phyloP scores from a whole-genome alignment of 2,329 filamentous ascomycete species.

The Trichoderma sp. region DNA sequence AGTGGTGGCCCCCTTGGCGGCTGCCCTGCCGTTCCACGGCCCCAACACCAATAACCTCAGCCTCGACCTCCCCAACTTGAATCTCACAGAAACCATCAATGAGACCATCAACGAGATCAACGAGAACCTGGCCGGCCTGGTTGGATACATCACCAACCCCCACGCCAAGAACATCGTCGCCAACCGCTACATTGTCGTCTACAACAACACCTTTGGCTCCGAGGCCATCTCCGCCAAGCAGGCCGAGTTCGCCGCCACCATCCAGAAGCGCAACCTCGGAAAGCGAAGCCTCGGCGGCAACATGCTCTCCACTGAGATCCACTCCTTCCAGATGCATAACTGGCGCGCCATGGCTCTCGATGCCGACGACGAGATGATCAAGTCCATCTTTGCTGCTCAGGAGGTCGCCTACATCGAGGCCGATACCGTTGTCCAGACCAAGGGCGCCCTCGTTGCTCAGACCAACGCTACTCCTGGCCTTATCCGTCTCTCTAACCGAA shows the following conservation, averaged over 20 bases:
- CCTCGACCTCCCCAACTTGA: constrained; percentile 4
- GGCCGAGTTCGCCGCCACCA: constrained; percentile 50
- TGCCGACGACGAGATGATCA: constrained; percentile 54
- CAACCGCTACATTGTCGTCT: constrained; percentile 67
- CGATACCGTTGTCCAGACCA: constrained; percentile 53
- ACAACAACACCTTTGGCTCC: constrained; percentile 57
- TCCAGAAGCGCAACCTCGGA: constrained; percentile 61
- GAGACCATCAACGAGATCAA: not conserved
- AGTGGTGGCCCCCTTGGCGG: constrained; percentile 36
- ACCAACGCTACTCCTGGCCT: constrained; percentile 58
- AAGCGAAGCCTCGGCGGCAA: constrained; percentile 55
- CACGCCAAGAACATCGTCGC: constrained; percentile 54
- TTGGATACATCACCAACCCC: constrained; percentile 51
- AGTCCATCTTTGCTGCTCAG: constrained; percentile 52
- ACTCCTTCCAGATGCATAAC: constrained; percentile 51
- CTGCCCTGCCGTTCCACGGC: constrained; percentile 34
- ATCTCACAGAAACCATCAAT: not conserved
- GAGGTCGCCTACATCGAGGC: constrained; percentile 60
- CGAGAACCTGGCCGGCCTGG: constrained; percentile 31
- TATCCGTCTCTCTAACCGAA: constrained; percentile 54
- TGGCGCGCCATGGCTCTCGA: constrained; percentile 61
- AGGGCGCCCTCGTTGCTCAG: constrained; percentile 51
- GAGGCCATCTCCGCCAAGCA: constrained; percentile 56
- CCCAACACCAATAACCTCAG: not conserved
- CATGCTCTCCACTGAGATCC: constrained; percentile 52